Conservation (phyloP, 768 basidiomycete genomes). For the Amanita muscaria region DNA sequence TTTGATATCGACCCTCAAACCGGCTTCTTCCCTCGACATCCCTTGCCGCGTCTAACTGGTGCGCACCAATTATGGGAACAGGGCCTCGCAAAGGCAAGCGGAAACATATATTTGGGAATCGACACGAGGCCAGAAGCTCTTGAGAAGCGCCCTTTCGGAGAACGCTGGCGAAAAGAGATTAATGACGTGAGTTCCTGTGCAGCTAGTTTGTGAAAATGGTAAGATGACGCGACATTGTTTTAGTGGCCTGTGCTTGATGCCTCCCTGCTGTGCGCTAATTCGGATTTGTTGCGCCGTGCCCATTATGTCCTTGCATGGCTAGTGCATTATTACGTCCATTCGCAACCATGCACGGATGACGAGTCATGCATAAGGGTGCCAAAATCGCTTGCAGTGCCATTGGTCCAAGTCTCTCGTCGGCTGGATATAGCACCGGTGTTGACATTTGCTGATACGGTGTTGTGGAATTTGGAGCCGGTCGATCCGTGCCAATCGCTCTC, state of each 20-base stretch:
- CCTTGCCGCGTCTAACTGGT: slow-evolving; percentile 45
- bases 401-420: slow-evolving; percentile 63
- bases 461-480: slow-evolving; percentile 80
- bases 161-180: slow-evolving; percentile 60
- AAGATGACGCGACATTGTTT: slow-evolving; percentile 3
- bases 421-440: slow-evolving; percentile 89
- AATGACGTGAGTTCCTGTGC: slow-evolving; percentile 33
- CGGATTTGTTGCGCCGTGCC: slow-evolving; percentile 68
- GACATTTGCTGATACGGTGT: slow-evolving; percentile 92
- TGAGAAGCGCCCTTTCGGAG: slow-evolving; percentile 43
- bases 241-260: slow-evolving; percentile 71
- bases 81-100: slow-evolving; percentile 46
- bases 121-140: slow-evolving; percentile 41
- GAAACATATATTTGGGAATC: slow-evolving; percentile 47
- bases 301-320: slow-evolving; percentile 88
- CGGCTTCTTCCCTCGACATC: slow-evolving; percentile 76
- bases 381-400: slow-evolving; percentile 64
- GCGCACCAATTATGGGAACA: slow-evolving; percentile 65
- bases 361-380: slow-evolving; percentile 52
- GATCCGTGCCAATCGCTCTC: slow-evolving; percentile 52
- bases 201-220: slow-evolving; percentile 2
- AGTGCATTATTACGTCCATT: slow-evolving; percentile 86
- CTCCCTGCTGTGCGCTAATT: slow-evolving; percentile 39
- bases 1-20: slow-evolving; percentile 55
- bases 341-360: slow-evolving; percentile 38